Percentiles rank a stretch among this genome's conserved stretches.
phyloP scores from a whole-genome alignment of 305 asterid genomes.

The Fraxinus baroniana region DNA sequence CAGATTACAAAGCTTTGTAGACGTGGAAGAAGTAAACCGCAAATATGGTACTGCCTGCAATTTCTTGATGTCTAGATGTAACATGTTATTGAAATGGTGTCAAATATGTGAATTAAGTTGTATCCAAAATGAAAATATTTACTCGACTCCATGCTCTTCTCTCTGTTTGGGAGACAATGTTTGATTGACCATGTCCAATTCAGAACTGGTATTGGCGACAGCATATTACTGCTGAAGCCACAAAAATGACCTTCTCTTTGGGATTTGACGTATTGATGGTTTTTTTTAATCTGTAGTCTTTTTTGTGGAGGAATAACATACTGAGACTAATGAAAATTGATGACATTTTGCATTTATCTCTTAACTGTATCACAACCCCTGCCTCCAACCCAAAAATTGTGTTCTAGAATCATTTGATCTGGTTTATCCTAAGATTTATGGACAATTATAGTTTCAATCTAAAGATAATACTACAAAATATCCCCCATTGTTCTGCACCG shows the following conservation, averaged over 20 bases:
- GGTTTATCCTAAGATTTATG: not conserved
- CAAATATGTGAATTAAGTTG: not conserved
- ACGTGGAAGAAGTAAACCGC: not conserved
- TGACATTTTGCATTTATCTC: not conserved
- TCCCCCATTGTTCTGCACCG: not conserved
- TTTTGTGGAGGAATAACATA: not conserved
- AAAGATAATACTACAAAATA: not conserved
- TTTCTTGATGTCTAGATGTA: constrained; percentile 2
- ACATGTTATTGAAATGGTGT: constrained; percentile 2
- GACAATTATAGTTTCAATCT: not conserved
- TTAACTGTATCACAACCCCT: not conserved
- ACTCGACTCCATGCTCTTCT: not conserved
- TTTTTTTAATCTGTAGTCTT: not conserved
- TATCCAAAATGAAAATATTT: not conserved
- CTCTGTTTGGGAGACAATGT: not conserved
- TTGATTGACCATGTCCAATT: not conserved
- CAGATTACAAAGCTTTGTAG: not conserved
- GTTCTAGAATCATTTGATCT: not conserved
- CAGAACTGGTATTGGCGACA: not conserved
- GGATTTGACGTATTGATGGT: not conserved
- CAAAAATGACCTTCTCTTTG: not conserved
- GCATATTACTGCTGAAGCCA: not conserved
- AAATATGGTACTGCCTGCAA: constrained; percentile 1
- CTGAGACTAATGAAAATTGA: not conserved
- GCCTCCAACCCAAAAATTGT: not conserved